phyloP scores from a whole-genome alignment of 768 basidiomycete genomes.

The Boletus rubroflammeus region DNA sequence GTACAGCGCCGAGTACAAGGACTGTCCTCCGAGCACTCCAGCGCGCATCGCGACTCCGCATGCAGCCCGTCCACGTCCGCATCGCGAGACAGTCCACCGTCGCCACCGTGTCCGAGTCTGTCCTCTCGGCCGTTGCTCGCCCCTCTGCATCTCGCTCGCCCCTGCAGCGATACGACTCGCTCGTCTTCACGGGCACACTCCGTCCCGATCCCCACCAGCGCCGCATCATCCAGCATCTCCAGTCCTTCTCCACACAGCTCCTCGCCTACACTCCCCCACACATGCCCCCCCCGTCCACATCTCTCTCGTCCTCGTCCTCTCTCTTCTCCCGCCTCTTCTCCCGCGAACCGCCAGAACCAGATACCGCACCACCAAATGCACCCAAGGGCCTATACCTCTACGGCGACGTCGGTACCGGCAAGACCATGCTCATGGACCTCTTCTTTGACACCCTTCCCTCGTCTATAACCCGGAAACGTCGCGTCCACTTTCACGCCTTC shows the following conservation, averaged over 20 bases:
- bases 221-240: constrained; percentile 76
- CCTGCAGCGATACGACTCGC: constrained; percentile 41
- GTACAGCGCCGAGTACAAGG: constrained; percentile 1
- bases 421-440: constrained; percentile 99
- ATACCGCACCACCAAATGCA: constrained; percentile 44
- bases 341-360: constrained; percentile 16
- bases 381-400: constrained; percentile 93
- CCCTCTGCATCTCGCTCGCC: constrained; percentile 14
- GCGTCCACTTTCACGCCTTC: constrained; percentile 98
- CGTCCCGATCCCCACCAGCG: constrained; percentile 81
- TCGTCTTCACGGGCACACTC: constrained; percentile 52
- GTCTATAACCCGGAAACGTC: constrained; percentile 64
- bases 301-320: constrained; percentile 29
- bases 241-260: constrained; percentile 73
- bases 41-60: background rate
- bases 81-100: constrained; percentile 13
- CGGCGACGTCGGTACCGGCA: constrained; percentile 96
- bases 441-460: constrained; percentile 83
- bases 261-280: constrained; percentile 65
- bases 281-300: constrained; percentile 40
- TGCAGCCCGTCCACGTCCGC: background rate
- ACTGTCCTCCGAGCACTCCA: background rate
- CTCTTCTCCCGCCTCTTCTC: constrained; percentile 31
- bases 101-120: background rate
- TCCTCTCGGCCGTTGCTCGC: background rate